Evolutionary conservation across 768 basidiomycete species (phyloP), one percentile per base, ranked within the genome.

Genomic region (Amanita muscaria): DNA sequence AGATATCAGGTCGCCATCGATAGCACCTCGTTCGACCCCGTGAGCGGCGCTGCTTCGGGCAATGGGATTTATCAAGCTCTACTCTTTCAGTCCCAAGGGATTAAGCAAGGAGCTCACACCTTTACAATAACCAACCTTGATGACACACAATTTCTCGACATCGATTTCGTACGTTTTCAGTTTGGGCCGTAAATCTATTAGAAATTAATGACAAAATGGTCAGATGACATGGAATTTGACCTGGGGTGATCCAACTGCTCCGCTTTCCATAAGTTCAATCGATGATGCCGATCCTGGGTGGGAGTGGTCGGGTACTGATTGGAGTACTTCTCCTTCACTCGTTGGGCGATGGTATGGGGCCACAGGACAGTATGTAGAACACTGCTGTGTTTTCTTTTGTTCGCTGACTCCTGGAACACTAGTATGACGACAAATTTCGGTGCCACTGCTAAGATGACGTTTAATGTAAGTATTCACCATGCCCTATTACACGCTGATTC

Each of bases 1-100:
- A 19, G 21, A 15, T 42, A 65, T 50, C 58, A 59, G 24, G 63
- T 77, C 32, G 55, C 58, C 23, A 53, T 77, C 1, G 74, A 79
- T 55, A 25, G 24, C 22, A n/a, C 11, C 5, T 22, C 12, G 2
- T 22, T 18, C 18, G n/a, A 14, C 22, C 18, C 41, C 19, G n/a
- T n/a, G 22, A 42, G 14, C 9, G 41, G 41, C 19, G 22, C 3
- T 15, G 41, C 30, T 8, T 2, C 41, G 0, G 32, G 33, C 22
- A 29, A 16, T 16, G 43, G 34, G 29, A 25, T 16, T 8, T 44
- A 27, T 36, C 43, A 36, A 29, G 22, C 32, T 23, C 3, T 30
- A 9, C 43, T 44, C 10, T 44, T 25, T 14, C n/a, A 36, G 32
- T 44, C 43, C 12, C 9, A 29, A n/a, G 34, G 25, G 12, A n/a